Evolutionary conservation across 306 rosid genomes (phyloP).

Genomic region (Citrullus colocynthis): DNA sequence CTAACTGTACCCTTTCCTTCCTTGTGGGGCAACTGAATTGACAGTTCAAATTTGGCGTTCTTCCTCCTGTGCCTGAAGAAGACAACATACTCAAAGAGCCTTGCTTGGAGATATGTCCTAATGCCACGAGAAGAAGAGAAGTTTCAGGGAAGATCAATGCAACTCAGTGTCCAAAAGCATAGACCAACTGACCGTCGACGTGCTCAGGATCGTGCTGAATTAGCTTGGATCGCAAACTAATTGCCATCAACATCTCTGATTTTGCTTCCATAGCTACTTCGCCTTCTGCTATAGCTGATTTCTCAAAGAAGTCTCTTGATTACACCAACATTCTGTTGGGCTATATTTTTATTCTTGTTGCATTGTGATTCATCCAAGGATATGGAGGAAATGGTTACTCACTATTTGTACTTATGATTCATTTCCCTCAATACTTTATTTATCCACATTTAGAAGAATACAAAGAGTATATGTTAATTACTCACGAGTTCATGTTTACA

Average conservation of each 20-base stretch:
- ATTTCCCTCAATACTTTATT: background rate
- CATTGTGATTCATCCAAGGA: background rate
- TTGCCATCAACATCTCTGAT: background rate
- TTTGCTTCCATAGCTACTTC: background rate
- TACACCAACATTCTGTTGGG: background rate
- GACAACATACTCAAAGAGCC: constrained; percentile 58
- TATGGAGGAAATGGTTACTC: background rate
- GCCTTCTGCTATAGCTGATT: background rate
- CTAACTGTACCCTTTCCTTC: background rate
- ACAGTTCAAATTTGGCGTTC: constrained; percentile 85
- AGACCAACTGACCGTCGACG: background rate
- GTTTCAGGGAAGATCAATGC: constrained; percentile 14
- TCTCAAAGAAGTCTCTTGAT: background rate
- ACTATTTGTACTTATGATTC: background rate
- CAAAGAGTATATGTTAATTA: no score
- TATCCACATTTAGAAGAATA: background rate
- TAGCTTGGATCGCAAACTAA: background rate
- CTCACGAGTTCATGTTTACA: no score
- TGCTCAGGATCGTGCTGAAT: background rate
- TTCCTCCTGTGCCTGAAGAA: constrained; percentile 55
- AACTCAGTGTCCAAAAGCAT: constrained; percentile 54
- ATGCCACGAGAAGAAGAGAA: constrained; percentile 42
- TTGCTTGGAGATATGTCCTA: constrained; percentile 72
- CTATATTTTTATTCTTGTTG: background rate
- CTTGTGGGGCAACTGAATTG: constrained; percentile 8